Base-by-base conservation (phyloP, 163 green algal species). In the Scenedesmus sp. region DNA sequence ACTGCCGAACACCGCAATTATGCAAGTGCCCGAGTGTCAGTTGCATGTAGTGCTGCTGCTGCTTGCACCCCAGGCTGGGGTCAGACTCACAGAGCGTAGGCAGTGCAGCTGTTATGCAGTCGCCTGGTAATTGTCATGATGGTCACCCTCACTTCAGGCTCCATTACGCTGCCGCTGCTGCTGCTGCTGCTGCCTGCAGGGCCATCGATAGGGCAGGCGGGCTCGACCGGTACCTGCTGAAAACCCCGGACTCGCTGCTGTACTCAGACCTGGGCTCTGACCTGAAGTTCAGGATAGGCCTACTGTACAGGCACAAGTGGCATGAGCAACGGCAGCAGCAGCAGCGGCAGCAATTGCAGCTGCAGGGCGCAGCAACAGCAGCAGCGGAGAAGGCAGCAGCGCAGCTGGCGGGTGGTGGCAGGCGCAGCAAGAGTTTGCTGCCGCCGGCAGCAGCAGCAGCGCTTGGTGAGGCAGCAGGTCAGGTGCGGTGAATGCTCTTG, bases 221-320 rank as follows among this genome's bases (percentile, higher is more conserved):
- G 18, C 84, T 98, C 15, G 96, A 98, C 85, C 90, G 92, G 10
- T 98, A 98, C 88, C 82, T 98, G 22, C 78, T 97, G 4, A 95
- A 95, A 22, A 96, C 94, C 2, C 85, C 88, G 26, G 92, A 95
- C 44, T 82, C 94, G 26, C 92, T 97, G 44, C 90, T 97, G 49
- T 73, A 91, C 37, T 97, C 95, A n/a, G 94, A 97, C 37, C 40
- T 94, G 2, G 96, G 82, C 12, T 81, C 92, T 20, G 87, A 94
- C 30, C 86, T 97, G 70, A 94, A 90, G 40, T 92, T 92, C 46
- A 61, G 43, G 10, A 49, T 92, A 65, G 68, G 70, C 0, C 22
- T 89, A 7, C 51, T 89, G n/a, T 85, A 92, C 68, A 79, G 81
- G 33, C 88, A 92, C 42, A 44, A 83, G 4, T 37, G 26, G 65